Percentiles rank a stretch among this genome's conserved stretches.
phyloP scores from a whole-genome alignment of 2,329 filamentous ascomycete species.

The Sclerotinia trifoliorum region DNA sequence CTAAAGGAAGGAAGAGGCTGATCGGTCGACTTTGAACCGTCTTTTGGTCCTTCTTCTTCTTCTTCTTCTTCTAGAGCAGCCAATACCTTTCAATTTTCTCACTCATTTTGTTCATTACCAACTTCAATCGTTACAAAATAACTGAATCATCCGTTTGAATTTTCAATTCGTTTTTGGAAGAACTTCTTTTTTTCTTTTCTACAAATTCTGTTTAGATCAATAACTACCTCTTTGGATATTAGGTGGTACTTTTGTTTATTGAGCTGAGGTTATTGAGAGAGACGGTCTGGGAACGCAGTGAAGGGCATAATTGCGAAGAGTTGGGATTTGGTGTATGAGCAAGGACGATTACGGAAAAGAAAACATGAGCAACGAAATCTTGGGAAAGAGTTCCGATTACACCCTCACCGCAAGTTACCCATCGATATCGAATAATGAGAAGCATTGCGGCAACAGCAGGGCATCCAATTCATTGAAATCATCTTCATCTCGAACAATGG shows the following conservation, averaged over 20 bases:
- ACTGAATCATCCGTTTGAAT: constrained; percentile 22
- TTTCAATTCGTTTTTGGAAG: constrained; percentile 21
- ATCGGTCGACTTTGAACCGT: neutral
- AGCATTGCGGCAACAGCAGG: constrained; percentile 24
- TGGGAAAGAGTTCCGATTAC: neutral
- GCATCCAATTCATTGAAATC: constrained; percentile 7
- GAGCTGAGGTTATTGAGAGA: constrained; percentile 6
- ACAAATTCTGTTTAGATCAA: constrained; percentile 14
- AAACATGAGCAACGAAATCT: constrained; percentile 7
- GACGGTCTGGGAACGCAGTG: neutral
- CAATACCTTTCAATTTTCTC: neutral
- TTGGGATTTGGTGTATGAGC: neutral
- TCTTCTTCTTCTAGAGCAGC: neutral
- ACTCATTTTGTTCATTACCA: neutral
- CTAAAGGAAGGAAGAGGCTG: constrained; percentile 15
- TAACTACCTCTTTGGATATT: constrained; percentile 20
- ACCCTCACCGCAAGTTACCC: neutral
- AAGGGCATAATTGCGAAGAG: constrained; percentile 7
- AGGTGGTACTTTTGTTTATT: constrained; percentile 14
- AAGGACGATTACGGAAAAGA: constrained; percentile 3
- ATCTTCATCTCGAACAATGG: constrained; percentile 23
- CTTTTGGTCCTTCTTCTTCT: constrained; percentile 4
- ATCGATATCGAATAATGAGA: constrained; percentile 20
- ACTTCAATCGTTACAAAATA: constrained; percentile 2
- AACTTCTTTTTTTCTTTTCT: constrained; percentile 20